Conservation (phyloP, 441 rosid species). For the Arabidopsis hybrid region DNA sequence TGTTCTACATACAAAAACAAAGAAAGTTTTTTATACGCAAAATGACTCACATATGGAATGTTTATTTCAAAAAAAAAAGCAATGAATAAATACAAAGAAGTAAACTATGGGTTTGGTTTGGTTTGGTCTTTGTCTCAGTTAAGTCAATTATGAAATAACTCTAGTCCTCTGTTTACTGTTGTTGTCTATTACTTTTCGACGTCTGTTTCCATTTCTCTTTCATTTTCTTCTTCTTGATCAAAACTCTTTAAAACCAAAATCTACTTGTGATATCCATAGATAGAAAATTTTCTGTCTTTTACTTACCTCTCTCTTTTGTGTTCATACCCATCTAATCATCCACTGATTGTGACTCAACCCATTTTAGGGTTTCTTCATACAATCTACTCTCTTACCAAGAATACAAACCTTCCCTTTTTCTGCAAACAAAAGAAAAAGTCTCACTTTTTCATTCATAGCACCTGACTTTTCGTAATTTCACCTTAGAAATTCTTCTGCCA, state of each 20-base stretch:
- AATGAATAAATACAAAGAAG: neutral
- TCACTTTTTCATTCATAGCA: constrained; percentile 29
- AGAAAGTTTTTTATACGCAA: too few relatives aligned
- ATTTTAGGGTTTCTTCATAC: constrained; percentile 26
- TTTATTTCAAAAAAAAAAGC: neutral
- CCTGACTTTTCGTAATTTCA: constrained; percentile 18
- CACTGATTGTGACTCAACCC: constrained; percentile 28
- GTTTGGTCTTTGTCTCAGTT: constrained; percentile 28
- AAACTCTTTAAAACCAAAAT: neutral
- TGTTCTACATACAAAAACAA: too few relatives aligned
- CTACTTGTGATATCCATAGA: constrained; percentile 1
- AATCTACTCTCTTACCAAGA: neutral
- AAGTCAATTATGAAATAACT: constrained; percentile 30
- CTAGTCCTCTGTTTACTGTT: constrained; percentile 26
- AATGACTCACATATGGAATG: too few relatives aligned
- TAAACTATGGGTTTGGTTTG: neutral
- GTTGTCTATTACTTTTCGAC: constrained; percentile 4
- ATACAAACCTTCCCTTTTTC: neutral
- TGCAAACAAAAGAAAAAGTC: neutral
- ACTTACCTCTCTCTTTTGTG: neutral
- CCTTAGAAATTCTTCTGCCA: neutral
- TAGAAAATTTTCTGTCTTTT: constrained; percentile 24
- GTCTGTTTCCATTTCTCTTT: neutral
- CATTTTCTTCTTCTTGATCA: neutral
- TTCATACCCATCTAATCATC: constrained; percentile 28